Base-by-base conservation (phyloP, 2,329 filamentous ascomycete species). In the Mollisiaceae sp. region DNA sequence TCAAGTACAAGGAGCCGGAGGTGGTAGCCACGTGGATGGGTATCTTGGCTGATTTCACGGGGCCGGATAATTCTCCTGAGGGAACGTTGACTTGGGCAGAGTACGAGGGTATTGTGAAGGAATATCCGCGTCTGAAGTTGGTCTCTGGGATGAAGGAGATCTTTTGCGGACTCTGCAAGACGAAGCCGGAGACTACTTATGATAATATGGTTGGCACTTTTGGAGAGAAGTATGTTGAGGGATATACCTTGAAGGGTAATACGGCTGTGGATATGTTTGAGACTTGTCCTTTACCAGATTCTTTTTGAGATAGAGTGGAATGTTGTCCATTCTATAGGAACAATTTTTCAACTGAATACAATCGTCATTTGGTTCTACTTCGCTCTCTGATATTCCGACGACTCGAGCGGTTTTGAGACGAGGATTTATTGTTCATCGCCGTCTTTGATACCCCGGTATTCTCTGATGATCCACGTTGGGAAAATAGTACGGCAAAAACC, bases 1-100 rank as follows among this genome's bases (percentile, higher is more conserved):
- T 75, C 12, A 66, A 66, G 9, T 77, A 81, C 70, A 83, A 83
- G 69, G 76, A 83, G 71, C 73, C 77, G 6, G 78, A 78, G 54
- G 81, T 82, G 8, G 72, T 74, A 59, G 74, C 77, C 0, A 71
- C 72, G 6, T 67, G 71, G 12, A 66, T 71, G 18, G 79, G 78
- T 1, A 78, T 81, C 54, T 59, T 68, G 47, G 75, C 78, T 20
- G 80, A 82, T 58, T 80, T 82, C 60, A 56, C 70, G 32, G 79
- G 79, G 0, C 70, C 70, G 6, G 65, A 74, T 43, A 67, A 61
- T 18, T 65, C 69, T 14, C 62, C 65, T 0, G 69, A 67, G 2
- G 64, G 64, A 0, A 36, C 63, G 8, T 64, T 78, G 54, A 77
- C 73, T 3, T 70, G 72, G 69, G 72, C 75, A 18, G 74, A 77